Evolutionary conservation across 805 yeast genomes (phyloP), one percentile per base, ranked within the genome.

Genomic region (Candida awuae): DNA sequence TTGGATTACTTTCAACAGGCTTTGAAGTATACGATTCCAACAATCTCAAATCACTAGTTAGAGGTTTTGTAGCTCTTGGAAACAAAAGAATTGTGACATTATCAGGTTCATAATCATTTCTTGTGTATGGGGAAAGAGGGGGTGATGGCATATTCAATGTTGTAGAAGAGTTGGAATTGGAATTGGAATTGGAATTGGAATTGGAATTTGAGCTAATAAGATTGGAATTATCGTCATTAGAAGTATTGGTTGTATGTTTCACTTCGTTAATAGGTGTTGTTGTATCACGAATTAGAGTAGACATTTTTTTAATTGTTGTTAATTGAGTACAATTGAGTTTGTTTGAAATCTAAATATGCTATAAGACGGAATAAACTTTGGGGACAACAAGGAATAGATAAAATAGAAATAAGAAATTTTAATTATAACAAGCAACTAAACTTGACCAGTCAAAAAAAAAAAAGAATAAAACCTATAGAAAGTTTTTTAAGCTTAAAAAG

Each of bases 101-200:
- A 26, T 53, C 56, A 34, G 52, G 51, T 30, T 52, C 56, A 31
- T 52, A 58, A 20, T 32, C 34, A 14, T 48, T 47, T 15, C 64
- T 52, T 5, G 60, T 54, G 41, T 55, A 56, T 22, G 66, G 66
- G 3, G 66, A 61, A 26, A 61, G 42, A 14, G 66, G 66, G 14
- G 66, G 66, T 1, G 66, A 62, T 6, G 66, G 66, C 44, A 61
- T 61, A 14, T 59, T 56, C 6, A 39, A 20, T 6, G 28, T 18
- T 35, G 22, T 15, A 15, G 37, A 14, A 16, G 29, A 16, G 19
- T 9, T 19, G 23, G 32, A 25, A 32, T 36, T 22, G 21, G 29
- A 17, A 32, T 30, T 38, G 12, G n/a, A 10, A 8, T 14, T n/a
- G 18, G 6, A 21, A 8, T 20, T 25, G 32, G 19, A 20, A 19